Base-by-base conservation (phyloP, 306 rosid species). In the Herpetospermum pedunculosum region DNA sequence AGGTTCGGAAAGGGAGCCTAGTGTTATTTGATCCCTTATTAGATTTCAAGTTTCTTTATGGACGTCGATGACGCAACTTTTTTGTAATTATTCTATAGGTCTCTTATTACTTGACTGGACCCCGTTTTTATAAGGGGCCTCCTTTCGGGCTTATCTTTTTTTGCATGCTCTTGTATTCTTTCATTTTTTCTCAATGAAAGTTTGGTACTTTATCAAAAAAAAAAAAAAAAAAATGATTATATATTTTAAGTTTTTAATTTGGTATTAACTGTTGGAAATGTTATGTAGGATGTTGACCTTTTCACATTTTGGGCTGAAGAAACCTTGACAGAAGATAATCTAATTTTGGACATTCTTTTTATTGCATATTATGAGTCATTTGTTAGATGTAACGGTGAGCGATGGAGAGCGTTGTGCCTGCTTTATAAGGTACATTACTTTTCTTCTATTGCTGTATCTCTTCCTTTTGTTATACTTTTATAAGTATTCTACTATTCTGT, bases 251-350 rank as follows among this genome's bases (percentile, higher is more conserved):
- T n/a, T n/a, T n/a, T n/a, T n/a, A 21, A 30, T 40, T 15, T 77
- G 46, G 73, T 80, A 40, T 50, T 30, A 48, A 21, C 68, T 30
- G 71, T 53, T 86, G 79, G 67, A 63, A 62, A 75, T 75, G 67
- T 74, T 75, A 72, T 88, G 78, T 82, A 93, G 98, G 97, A 93
- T 81, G 84, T 89, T 85, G 97, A 88, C 81, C 87, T 90, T 69
- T 93, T 84, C 75, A 86, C 92, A 70, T 83, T 93, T 75, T 93
- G 97, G 98, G 96, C 98, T 40, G 98, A 93, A 89, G 98, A 91
- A 87, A 91, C 85, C 72, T 84, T 93, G 80, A 82, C 84, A n/a
- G 98, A 93, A 86, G 96, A 85, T 80, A 87, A 84, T 85, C 80
- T 93, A 85, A 86, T 93, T 84, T 77, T 93, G 84, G 98, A 93